Percentiles rank a stretch among this genome's conserved stretches.
Conservation (phyloP, 2,329 filamentous ascomycete genomes). For the Emergomyces orientalis region DNA sequence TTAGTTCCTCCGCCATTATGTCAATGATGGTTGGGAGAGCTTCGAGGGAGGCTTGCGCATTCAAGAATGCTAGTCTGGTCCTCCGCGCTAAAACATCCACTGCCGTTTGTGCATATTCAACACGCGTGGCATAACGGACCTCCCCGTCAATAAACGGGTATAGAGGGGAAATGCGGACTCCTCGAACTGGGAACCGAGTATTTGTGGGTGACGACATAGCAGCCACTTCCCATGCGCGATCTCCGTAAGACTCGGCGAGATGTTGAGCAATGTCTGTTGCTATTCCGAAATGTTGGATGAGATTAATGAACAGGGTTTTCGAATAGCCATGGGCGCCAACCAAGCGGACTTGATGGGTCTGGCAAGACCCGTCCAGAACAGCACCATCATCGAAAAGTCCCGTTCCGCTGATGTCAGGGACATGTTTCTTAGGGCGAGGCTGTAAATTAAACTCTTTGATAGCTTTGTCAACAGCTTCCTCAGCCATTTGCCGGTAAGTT, state of each 20-base stretch:
- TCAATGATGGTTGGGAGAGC: conserved; percentile 78
- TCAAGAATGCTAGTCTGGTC: conserved; percentile 79
- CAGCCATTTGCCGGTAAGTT: conserved; percentile 86
- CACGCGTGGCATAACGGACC: conserved; percentile 73
- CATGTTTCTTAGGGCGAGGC: conserved; percentile 48
- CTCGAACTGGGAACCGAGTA: conserved; percentile 70
- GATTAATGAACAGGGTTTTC: conserved; percentile 86
- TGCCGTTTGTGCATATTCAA: conserved; percentile 87
- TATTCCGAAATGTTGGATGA: conserved; percentile 86
- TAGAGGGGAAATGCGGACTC: conserved; percentile 65
- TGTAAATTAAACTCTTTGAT: conserved; percentile 58
- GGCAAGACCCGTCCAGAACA: conserved; percentile 62
- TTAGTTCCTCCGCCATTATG: conserved; percentile 70
- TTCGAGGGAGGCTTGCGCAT: conserved; percentile 82
- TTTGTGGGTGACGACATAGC: conserved; percentile 68
- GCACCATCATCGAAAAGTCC: conserved; percentile 62
- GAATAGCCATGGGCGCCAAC: conserved; percentile 80
- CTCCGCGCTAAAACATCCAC: conserved; percentile 79
- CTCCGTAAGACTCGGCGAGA: conserved; percentile 77
- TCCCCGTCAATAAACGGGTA: conserved; percentile 93
- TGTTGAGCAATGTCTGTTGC: conserved; percentile 90
- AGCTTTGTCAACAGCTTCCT: conserved; percentile 77
- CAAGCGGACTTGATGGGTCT: conserved; percentile 72
- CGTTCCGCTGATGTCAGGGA: conserved; percentile 60
- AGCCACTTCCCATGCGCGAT: conserved; percentile 85